Percentiles rank a stretch among this genome's conserved stretches.
These are phyloP conservation scores for Fusarium mangiferae DNA, from an alignment of 2,329 filamentous ascomycete genomes.

Conservation along the genomic window DNA sequence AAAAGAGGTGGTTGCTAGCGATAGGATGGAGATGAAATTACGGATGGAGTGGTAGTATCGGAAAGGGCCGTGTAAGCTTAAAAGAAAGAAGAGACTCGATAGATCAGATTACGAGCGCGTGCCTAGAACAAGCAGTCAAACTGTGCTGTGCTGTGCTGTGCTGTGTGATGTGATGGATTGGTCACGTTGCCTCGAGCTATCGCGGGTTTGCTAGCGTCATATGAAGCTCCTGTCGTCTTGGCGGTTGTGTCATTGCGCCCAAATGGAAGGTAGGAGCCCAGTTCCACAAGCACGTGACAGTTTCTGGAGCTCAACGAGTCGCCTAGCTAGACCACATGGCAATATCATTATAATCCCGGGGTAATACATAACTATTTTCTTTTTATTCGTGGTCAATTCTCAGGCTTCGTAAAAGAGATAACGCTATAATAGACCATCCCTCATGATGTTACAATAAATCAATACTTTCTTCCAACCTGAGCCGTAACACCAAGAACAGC, in stretches of 20 bases:
- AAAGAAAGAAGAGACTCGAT: not conserved
- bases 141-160: not conserved
- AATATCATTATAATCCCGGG: not conserved
- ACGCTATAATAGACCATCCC: not conserved
- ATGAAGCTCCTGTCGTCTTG: slow-evolving; percentile 41
- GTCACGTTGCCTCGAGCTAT: slow-evolving; percentile 47
- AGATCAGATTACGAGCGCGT: slow-evolving; percentile 9
- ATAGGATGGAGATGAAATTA: not conserved
- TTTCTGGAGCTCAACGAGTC: not conserved
- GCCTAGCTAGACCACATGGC: not conserved
- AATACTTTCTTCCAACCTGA: slow-evolving; percentile 9
- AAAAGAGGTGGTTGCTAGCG: not conserved
- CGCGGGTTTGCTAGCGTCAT: slow-evolving; percentile 33
- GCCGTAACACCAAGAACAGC: slow-evolving; percentile 33
- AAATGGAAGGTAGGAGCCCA: slow-evolving; percentile 8
- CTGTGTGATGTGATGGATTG: slow-evolving; percentile 34
- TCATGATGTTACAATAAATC: slow-evolving; percentile 13
- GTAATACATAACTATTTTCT: not conserved
- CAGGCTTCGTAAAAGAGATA: not conserved
- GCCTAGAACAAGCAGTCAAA: slow-evolving; percentile 10
- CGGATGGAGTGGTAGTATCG: slow-evolving; percentile 14
- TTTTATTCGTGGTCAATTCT: not conserved
- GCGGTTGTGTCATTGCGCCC: slow-evolving; percentile 48
- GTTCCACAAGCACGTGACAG: slow-evolving; percentile 46
- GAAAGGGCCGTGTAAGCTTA: not conserved